These are phyloP conservation scores for Wickerhamiella musiphila DNA, from an alignment of 805 yeast species.

Conservation along the genomic window DNA sequence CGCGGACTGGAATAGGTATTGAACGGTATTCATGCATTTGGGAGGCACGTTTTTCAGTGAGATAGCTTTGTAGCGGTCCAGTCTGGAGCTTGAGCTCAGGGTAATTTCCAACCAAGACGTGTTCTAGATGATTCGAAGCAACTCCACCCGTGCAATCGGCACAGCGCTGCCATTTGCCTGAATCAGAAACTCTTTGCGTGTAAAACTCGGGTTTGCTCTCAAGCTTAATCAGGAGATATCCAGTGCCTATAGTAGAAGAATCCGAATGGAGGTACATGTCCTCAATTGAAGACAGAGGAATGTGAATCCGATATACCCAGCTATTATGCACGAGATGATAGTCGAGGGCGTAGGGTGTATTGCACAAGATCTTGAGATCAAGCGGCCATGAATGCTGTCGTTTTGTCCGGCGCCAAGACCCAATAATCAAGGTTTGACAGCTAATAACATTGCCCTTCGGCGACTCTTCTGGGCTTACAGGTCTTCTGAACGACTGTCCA, in stretches of 20 bases:
- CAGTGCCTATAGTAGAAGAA: background rate
- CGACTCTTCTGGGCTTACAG: background rate
- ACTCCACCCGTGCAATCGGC: conserved; percentile 3
- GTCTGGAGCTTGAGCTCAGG: too few relatives aligned
- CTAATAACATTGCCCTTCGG: background rate
- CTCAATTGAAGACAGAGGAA: background rate
- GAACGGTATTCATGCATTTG: too few relatives aligned
- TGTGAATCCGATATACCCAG: background rate
- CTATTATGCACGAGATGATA: background rate
- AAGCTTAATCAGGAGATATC: background rate
- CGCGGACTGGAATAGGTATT: too few relatives aligned
- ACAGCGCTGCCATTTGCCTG: background rate
- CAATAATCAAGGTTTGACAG: conserved; percentile 1
- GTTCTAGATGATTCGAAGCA: background rate
- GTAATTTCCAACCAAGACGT: background rate
- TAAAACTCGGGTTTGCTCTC: background rate
- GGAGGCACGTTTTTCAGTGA: too few relatives aligned
- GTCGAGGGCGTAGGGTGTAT: too few relatives aligned
- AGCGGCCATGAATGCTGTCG: too few relatives aligned
- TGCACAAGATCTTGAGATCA: too few relatives aligned
- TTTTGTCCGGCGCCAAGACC: conserved; percentile 1
- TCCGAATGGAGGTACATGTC: background rate
- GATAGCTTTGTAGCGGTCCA: too few relatives aligned
- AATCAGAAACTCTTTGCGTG: background rate
- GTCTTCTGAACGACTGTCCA: background rate